A percentile compares a stretch with the other conserved stretches of the same genome.
Conservation (phyloP, 2,329 filamentous ascomycete genomes). For the Colletotrichum abscissum region DNA sequence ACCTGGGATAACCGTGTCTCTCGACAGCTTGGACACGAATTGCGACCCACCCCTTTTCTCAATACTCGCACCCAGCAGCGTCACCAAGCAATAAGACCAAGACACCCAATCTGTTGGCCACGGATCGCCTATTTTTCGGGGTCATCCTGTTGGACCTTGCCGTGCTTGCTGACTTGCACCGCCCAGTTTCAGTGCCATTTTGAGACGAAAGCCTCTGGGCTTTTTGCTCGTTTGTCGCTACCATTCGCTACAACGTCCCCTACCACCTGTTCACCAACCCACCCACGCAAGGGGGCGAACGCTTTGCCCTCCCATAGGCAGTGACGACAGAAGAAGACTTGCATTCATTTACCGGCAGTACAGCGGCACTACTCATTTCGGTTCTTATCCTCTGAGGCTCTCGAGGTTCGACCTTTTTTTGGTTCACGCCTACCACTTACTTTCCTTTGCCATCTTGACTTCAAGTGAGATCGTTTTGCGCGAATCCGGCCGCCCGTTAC, state of each 20-base stretch:
- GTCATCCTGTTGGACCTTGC: slow-evolving; percentile 21
- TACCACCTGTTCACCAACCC: slow-evolving; percentile 13
- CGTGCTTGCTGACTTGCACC: slow-evolving; percentile 32
- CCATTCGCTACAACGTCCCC: slow-evolving; percentile 16
- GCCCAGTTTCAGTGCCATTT: slow-evolving; percentile 36
- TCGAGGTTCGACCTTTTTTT: slow-evolving; percentile 5
- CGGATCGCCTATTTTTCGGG: slow-evolving; percentile 19
- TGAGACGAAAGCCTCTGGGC: slow-evolving; percentile 33
- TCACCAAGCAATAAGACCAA: not conserved
- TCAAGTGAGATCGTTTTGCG: slow-evolving; percentile 3
- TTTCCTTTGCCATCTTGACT: slow-evolving; percentile 22
- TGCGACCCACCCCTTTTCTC: slow-evolving; percentile 18
- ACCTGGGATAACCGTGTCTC: slow-evolving; percentile 32
- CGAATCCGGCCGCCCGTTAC: slow-evolving; percentile 10
- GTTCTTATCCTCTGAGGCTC: not conserved
- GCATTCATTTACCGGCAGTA: slow-evolving; percentile 8
- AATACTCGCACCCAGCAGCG: slow-evolving; percentile 7
- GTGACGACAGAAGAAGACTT: slow-evolving; percentile 13
- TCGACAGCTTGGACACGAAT: slow-evolving; percentile 9
- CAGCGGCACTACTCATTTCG: slow-evolving; percentile 14
- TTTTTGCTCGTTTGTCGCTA: slow-evolving; percentile 13
- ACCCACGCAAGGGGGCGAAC: slow-evolving; percentile 16
- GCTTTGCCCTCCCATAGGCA: slow-evolving; percentile 17
- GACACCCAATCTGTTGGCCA: slow-evolving; percentile 20
- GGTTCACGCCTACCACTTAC: slow-evolving; percentile 25